phyloP scores from a whole-genome alignment of 768 basidiomycete species.

The Royoungia palumana region DNA sequence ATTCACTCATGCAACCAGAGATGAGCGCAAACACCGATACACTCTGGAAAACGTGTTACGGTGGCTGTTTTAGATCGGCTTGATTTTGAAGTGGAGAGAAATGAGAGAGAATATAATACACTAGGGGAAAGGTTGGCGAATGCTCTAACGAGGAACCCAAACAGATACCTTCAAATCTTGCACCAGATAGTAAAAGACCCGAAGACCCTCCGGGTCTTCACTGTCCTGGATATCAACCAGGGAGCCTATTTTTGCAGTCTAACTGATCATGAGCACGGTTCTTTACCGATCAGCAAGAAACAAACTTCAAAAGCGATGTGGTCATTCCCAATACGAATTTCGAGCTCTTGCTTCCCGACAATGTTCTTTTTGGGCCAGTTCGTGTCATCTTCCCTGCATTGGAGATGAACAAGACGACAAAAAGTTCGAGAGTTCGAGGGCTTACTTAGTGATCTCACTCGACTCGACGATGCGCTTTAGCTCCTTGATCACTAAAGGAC shows the following conservation, averaged over 20 bases:
- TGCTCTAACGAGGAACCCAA: background rate
- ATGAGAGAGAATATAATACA: conserved; percentile 98
- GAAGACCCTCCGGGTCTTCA: conserved; percentile 94
- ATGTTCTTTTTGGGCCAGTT: conserved; percentile 99
- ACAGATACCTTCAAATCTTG: conserved; percentile 87
- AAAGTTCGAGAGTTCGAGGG: background rate
- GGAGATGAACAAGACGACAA: background rate
- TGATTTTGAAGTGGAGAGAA: conserved; percentile 99
- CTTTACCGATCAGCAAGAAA: background rate
- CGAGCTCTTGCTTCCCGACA: conserved; percentile 96
- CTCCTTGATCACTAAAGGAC: conserved; percentile 89
- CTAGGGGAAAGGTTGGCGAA: conserved; percentile 39
- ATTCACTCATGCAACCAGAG: conserved; percentile 8
- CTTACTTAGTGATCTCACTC: conserved; percentile 91
- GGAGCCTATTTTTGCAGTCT: conserved; percentile 99
- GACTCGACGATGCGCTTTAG: conserved; percentile 90
- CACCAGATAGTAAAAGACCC: conserved; percentile 97
- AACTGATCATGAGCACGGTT: background rate
- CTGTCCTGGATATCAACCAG: conserved; percentile 96
- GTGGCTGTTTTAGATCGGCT: conserved; percentile 69
- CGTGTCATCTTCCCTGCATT: conserved; percentile 87
- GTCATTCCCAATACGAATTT: conserved; percentile 89
- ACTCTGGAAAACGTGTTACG: background rate
- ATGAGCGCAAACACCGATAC: background rate
- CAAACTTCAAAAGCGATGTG: conserved; percentile 96